phyloP scores from a whole-genome alignment of 768 basidiomycete species.

The Boletus barrowsii region DNA sequence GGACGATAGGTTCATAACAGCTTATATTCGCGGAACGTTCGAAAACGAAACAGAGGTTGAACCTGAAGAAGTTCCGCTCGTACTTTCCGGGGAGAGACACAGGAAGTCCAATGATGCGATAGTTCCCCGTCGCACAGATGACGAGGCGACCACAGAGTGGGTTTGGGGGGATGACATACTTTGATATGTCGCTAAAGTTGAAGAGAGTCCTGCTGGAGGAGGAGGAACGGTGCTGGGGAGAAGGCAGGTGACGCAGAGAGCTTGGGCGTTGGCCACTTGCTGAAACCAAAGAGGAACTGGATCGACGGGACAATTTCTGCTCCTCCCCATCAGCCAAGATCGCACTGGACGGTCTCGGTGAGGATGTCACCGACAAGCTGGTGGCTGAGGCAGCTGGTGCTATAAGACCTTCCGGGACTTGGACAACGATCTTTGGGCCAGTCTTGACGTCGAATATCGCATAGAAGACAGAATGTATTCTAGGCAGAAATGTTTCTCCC shows the following conservation, averaged over 20 bases:
- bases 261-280: slow-evolving; percentile 43
- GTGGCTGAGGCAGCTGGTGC: slow-evolving; percentile 37
- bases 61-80: slow-evolving; percentile 83
- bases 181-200: slow-evolving; percentile 88
- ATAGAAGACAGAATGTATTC: slow-evolving; percentile 88
- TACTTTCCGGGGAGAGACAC: slow-evolving; percentile 76
- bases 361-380: slow-evolving; percentile 30
- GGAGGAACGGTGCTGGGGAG: slow-evolving; percentile 46
- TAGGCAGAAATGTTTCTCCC: slow-evolving; percentile 71
- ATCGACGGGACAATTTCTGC: slow-evolving; percentile 43
- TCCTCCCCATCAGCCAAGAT: slow-evolving; percentile 34
- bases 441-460: slow-evolving; percentile 83
- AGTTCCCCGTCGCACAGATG: slow-evolving; percentile 74
- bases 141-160: slow-evolving; percentile 86
- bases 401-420: slow-evolving; percentile 92
- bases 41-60: slow-evolving; percentile 97
- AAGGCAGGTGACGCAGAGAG: slow-evolving; percentile 40
- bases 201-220: slow-evolving; percentile 62
- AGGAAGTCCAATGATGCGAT: slow-evolving; percentile 91
- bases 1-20: slow-evolving; percentile 93
- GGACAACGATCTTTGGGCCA: slow-evolving; percentile 88
- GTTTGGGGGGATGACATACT: slow-evolving; percentile 89
- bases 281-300: slow-evolving; percentile 51
- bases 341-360: slow-evolving; percentile 34
- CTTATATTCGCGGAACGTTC: slow-evolving; percentile 86